Evolutionary conservation across 176 grass and related monocot genomes (phyloP), one percentile per base, ranked within the genome.

Genomic region (Pharus latifolius): DNA sequence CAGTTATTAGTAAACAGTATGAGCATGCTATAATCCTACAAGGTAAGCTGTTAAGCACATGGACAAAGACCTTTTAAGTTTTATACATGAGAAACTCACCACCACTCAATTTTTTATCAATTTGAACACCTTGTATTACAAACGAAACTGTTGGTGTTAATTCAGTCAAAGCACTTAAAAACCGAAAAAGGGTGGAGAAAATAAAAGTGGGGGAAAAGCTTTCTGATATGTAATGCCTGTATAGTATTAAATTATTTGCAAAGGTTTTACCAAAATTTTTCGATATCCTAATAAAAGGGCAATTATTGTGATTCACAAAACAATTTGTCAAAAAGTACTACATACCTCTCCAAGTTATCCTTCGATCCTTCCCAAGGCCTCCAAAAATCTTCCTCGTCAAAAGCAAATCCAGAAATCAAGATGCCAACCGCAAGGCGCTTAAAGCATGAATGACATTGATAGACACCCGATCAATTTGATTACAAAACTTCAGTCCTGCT

Each of bases 291-390:
- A 38, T 38, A 38, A 38, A 38, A 9, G 5, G n/a, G 47, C 50
- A 46, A 5, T 5, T 47, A 72, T 17, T 73, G 61, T 52, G 60
- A 64, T 73, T 44, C 26, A 70, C 3, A 49, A 63, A 59, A 73
- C 16, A 46, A 61, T 49, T 67, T 46, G 49, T 10, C 8, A 69
- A 69, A 53, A 76, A 65, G 13, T 2, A 32, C 52, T 19, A 27
- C 16, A 26, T 57, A 97, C 94, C 87, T 92, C 66, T 97, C 94
- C 53, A 92, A 80, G 70, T 97, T 90, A 90, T 97, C 94, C 80
- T 97, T 76, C 73, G 72, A 87, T 69, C 78, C 94, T 79, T 97
- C 89, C 94, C 94, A 97, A 74, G 94, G 89, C 56, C 76, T 90
- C 43, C 72, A 38, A 70, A 90, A 97, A 76, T 92, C 94, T 16